Base-by-base conservation (phyloP, 805 yeast species). In the Jamesozyma gamospora region DNA sequence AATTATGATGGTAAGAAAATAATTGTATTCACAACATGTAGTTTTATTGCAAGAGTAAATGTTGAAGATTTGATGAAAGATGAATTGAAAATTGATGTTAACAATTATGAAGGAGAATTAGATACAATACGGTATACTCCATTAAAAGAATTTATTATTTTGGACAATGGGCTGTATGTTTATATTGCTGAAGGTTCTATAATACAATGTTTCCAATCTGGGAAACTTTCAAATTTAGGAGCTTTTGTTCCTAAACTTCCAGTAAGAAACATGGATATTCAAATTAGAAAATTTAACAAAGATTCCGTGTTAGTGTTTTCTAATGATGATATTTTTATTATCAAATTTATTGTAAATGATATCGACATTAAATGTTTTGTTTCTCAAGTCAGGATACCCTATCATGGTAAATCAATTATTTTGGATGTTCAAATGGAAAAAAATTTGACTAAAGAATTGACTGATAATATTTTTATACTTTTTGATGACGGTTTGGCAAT, bases 401-500 rank as follows among this genome's bases (percentile, higher is more conserved):
- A 42, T 31, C 25, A 34, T 13, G 44, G 44, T 2, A 46, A 46
- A 35, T 15, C 37, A 2, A 45, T 52, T 1, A 53, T 55, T 13
- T 15, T 53, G 10, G 54, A 55, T 32, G 42, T 50, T 8, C 35
- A 32, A n/a, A 34, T 35, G 1, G 41, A 41, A 16, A 11, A 13
- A 18, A 11, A 25, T 21, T 15, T 3, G 9, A 3, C 21, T 14
- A 4, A 11, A 24, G 2, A 28, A 28, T 9, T 4, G 3, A n/a
- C 10, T 9, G 19, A 21, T n/a, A 25, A 14, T 4, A 6, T 51
- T 11, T 54, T 50, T 31, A 37, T 58, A 7, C 36, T 52, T 15
- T 52, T 41, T 34, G 37, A 45, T n/a, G 48, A 45, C 34, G 58
- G 60, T 4, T 24, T 58, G 7, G 44, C 47, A 33, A 40, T 57